phyloP scores from a whole-genome alignment of 768 basidiomycete species.

The Boletus sp. region DNA sequence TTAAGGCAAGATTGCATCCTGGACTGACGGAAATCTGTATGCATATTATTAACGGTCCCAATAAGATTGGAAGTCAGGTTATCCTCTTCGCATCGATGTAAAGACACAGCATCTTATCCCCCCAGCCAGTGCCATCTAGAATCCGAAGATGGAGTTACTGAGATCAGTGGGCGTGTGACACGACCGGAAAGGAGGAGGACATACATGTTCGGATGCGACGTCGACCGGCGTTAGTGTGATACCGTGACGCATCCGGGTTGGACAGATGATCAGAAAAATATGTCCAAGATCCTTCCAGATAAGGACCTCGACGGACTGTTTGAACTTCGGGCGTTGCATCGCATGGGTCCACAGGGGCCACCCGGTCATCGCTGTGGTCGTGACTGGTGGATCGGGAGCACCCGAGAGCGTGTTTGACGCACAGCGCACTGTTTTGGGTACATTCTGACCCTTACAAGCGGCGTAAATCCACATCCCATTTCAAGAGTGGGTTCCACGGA shows the following conservation, averaged over 20 bases:
- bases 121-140: background rate
- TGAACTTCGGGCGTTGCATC: background rate
- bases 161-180: no score
- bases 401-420: background rate
- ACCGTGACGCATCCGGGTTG: background rate
- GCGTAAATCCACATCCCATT: background rate
- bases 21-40: background rate
- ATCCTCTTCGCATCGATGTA: background rate
- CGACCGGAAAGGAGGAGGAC: no score
- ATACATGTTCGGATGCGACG: background rate
- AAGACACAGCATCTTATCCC: background rate
- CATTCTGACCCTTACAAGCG: background rate
- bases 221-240: background rate
- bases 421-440: background rate
- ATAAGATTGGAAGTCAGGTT: background rate
- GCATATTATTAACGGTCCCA: no score
- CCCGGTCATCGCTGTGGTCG: no score
- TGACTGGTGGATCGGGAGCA: background rate
- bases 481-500: background rate
- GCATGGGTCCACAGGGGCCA: background rate
- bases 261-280: background rate
- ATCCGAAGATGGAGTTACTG: background rate
- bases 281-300: background rate
- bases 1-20: background rate
- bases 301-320: background rate